These are phyloP conservation scores for Hypoxylon rickii DNA, from an alignment of 495 filamentous ascomycete genomes.

Conservation along the genomic window DNA sequence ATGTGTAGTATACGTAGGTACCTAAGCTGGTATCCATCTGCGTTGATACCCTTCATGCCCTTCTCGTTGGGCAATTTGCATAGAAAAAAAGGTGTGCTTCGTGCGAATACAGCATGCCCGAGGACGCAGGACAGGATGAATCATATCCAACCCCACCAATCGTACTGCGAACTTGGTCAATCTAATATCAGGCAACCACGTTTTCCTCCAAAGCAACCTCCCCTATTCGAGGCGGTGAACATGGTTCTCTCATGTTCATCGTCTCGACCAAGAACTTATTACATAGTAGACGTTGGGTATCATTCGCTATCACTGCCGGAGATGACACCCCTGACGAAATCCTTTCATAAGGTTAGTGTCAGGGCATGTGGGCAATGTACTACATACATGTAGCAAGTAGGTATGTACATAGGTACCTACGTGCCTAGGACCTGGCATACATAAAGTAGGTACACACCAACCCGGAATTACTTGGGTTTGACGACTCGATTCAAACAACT, in stretches of 20 bases:
- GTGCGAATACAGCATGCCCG: too few species aligned
- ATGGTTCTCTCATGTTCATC: slow-evolving; percentile 10
- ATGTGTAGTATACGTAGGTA: too few species aligned
- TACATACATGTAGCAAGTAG: too few species aligned
- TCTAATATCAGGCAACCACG: slow-evolving; percentile 32
- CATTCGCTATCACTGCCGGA: slow-evolving; percentile 18
- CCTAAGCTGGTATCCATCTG: too few species aligned
- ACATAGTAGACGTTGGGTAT: slow-evolving; percentile 24
- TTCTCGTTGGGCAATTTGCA: too few species aligned
- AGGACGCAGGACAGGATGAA: slow-evolving; percentile 6
- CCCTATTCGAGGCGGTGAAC: slow-evolving; percentile 32
- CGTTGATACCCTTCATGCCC: background rate
- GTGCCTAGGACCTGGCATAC: too few species aligned
- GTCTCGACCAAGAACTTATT: too few species aligned
- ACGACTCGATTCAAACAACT: background rate
- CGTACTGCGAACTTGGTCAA: slow-evolving; percentile 14
- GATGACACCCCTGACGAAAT: slow-evolving; percentile 25
- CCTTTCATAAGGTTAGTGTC: slow-evolving; percentile 24
- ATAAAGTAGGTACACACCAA: too few species aligned
- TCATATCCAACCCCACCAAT: slow-evolving; percentile 15
- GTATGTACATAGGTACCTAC: too few species aligned
- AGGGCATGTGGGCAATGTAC: too few species aligned
- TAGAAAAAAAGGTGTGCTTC: too few species aligned
- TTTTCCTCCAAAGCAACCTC: slow-evolving; percentile 15
- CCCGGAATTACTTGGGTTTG: background rate